Evolutionary conservation across 768 basidiomycete genomes (phyloP).

Genomic region (Phylloporus scabripes): DNA sequence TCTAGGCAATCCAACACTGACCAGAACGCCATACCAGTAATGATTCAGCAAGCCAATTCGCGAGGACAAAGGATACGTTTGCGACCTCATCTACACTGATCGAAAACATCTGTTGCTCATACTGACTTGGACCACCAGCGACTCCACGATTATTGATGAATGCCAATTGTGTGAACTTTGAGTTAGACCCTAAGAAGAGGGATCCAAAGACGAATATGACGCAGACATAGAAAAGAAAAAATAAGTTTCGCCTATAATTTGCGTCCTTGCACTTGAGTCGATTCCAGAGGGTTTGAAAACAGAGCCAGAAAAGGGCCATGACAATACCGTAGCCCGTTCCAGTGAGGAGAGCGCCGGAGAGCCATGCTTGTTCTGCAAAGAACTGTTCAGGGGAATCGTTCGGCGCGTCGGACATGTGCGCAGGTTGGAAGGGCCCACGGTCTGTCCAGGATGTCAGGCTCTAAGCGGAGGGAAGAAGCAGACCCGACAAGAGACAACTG

Average conservation of each 20-base stretch:
- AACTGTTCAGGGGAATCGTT: conserved; percentile 15
- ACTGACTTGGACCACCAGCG: conserved; percentile 23
- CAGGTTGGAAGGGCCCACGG: conserved; percentile 5
- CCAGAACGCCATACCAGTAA: conserved; percentile 15
- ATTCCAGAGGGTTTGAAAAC: conserved; percentile 14
- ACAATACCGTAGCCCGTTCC: conserved; percentile 26
- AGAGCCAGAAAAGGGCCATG: conserved; percentile 21
- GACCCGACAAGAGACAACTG: not conserved
- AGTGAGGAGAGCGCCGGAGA: conserved; percentile 24
- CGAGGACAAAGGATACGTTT: conserved; percentile 24
- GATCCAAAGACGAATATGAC: conserved; percentile 22
- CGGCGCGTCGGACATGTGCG: conserved; percentile 17
- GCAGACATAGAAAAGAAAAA: conserved; percentile 21
- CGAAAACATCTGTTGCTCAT: conserved; percentile 25
- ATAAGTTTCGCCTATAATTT: conserved; percentile 11
- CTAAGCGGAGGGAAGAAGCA: not conserved
- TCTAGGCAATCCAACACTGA: not conserved
- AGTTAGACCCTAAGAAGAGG: conserved; percentile 24
- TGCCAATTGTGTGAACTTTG: conserved; percentile 26
- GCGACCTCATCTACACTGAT: conserved; percentile 20
- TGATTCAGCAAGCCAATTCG: conserved; percentile 26
- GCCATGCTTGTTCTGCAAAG: conserved; percentile 25
- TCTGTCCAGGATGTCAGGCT: not conserved
- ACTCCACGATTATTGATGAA: conserved; percentile 26
- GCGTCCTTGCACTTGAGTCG: conserved; percentile 14